Evolutionary conservation across 192 early-diverging fungal species (phyloP).

Genomic region (Umbelopsis sp.): DNA sequence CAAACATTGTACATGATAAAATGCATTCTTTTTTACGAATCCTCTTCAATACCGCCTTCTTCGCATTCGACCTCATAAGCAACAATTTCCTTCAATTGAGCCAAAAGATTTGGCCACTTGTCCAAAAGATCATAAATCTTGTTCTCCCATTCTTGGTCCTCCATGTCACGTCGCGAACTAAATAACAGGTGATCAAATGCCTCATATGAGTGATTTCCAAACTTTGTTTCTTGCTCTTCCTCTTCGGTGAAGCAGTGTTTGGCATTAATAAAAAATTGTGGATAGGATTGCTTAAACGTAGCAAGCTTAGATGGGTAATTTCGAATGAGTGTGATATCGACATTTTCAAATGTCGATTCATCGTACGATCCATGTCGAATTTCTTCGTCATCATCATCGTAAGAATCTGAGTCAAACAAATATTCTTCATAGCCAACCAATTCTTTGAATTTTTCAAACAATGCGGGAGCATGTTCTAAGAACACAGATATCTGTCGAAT

Average conservation of each 20-base stretch:
- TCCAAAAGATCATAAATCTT: conserved; percentile 29
- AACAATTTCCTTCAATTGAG: conserved; percentile 46
- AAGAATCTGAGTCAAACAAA: conserved; percentile 23
- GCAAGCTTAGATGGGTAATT: conserved; percentile 27
- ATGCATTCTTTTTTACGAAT: conserved; percentile 5
- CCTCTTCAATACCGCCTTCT: conserved; percentile 10
- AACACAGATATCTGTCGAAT: conserved; percentile 22
- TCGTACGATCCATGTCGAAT: conserved; percentile 11
- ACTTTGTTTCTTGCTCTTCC: not conserved
- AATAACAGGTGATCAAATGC: conserved; percentile 31
- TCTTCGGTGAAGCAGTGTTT: not conserved
- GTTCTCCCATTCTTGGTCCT: conserved; percentile 42
- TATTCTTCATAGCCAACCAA: conserved; percentile 41
- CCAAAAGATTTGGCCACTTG: conserved; percentile 29
- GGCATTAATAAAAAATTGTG: conserved; percentile 46
- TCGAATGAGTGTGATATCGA: conserved; percentile 35
- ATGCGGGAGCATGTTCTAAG: conserved; percentile 24
- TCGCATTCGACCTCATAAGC: conserved; percentile 40
- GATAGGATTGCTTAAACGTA: conserved; percentile 23
- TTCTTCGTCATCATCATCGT: conserved; percentile 19
- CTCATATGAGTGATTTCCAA: conserved; percentile 11
- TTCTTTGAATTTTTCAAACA: conserved; percentile 42
- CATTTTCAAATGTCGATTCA: conserved; percentile 15
- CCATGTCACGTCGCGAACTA: conserved; percentile 12
- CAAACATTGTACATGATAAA: not conserved